These are phyloP conservation scores for Fraxinus nigra DNA, from an alignment of 305 asterid species.

Conservation along the genomic window DNA sequence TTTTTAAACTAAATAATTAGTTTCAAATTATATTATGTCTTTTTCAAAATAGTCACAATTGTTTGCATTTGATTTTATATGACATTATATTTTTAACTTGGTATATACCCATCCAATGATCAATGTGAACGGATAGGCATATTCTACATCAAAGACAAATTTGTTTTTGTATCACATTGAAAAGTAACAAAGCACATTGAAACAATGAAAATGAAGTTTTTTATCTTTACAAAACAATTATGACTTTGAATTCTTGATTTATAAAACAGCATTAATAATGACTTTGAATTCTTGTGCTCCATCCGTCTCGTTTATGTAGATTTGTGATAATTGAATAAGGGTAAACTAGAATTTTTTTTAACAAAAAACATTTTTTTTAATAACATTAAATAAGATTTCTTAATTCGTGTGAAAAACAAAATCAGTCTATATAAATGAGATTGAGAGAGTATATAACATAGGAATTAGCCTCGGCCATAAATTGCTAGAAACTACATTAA, in stretches of 20 bases:
- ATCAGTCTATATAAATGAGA: too few relatives aligned
- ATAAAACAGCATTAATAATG: not conserved
- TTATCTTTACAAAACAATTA: not conserved
- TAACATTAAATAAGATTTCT: too few relatives aligned
- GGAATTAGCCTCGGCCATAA: not conserved
- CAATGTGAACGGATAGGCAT: not conserved
- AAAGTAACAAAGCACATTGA: not conserved
- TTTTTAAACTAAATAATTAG: not conserved
- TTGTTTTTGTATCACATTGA: not conserved
- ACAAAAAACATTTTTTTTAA: too few relatives aligned
- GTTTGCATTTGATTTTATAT: not conserved
- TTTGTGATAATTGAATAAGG: too few relatives aligned
- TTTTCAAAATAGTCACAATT: not conserved
- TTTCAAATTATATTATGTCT: not conserved
- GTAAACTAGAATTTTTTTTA: too few relatives aligned
- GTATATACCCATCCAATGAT: not conserved
- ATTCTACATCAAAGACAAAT: not conserved
- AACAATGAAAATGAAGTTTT: not conserved
- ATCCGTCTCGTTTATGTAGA: too few relatives aligned
- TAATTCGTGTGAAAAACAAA: too few relatives aligned
- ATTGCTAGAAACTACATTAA: not conserved
- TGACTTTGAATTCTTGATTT: not conserved
- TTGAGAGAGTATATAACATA: not conserved
- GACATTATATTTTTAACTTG: not conserved
- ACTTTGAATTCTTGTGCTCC: not conserved